Evolutionary conservation across 2,329 filamentous ascomycete species (phyloP).

Genomic region (Aspergillus unguis): DNA sequence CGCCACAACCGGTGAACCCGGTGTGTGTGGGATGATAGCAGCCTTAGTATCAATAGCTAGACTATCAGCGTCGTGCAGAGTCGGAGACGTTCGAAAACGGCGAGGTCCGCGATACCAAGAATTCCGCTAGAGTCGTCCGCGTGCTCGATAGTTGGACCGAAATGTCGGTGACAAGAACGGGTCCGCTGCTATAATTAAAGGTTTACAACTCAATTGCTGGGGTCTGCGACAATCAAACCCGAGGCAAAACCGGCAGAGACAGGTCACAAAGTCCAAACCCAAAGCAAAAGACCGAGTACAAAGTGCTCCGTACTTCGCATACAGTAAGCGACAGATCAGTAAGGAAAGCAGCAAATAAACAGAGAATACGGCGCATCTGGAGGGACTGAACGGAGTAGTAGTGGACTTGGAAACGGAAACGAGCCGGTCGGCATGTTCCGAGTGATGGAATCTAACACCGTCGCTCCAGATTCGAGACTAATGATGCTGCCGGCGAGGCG

Average conservation of each 20-base stretch:
- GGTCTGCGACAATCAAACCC: neutral
- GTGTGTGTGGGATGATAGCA: neutral
- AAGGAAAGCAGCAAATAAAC: neutral
- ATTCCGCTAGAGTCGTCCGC: conserved; percentile 1
- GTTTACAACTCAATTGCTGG: conserved; percentile 2
- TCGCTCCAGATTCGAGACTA: neutral
- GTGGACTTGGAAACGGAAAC: neutral
- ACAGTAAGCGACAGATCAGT: neutral
- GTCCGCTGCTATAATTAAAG: conserved; percentile 4
- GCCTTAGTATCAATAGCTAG: neutral
- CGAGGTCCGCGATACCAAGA: conserved; percentile 1
- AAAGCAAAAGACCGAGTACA: neutral
- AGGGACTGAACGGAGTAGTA: neutral
- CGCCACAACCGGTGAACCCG: neutral
- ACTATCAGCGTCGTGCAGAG: neutral
- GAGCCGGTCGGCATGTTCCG: conserved; percentile 9
- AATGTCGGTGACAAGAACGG: conserved; percentile 19
- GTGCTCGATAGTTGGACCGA: conserved; percentile 14
- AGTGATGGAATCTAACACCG: conserved; percentile 2
- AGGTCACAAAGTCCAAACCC: neutral
- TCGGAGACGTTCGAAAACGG: neutral
- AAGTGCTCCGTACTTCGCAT: neutral
- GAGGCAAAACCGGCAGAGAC: neutral
- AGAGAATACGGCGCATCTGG: neutral
- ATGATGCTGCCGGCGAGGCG: neutral